A percentile compares a stretch with the other conserved stretches of the same genome.
These are phyloP conservation scores for Colletotrichum sp. DNA, from an alignment of 2,329 filamentous ascomycete species.

Conservation along the genomic window DNA sequence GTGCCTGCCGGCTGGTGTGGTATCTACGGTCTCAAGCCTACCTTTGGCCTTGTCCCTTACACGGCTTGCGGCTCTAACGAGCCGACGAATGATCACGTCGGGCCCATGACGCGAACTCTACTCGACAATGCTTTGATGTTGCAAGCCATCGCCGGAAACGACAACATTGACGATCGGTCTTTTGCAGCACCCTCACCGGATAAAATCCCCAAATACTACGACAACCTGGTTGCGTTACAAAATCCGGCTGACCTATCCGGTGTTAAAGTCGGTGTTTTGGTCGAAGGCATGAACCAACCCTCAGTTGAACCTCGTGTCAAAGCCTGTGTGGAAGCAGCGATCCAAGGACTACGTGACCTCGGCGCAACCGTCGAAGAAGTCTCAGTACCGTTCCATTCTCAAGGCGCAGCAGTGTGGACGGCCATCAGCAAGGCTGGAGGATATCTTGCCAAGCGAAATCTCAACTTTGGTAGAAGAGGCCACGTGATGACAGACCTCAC, in stretches of 20 bases:
- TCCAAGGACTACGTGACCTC: slow-evolving; percentile 37
- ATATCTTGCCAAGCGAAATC: slow-evolving; percentile 1
- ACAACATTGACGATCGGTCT: slow-evolving; percentile 36
- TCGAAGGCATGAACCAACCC: neutral
- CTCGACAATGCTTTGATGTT: slow-evolving; percentile 44
- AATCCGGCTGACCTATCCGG: neutral
- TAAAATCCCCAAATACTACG: neutral
- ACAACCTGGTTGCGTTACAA: neutral
- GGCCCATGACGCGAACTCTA: slow-evolving; percentile 44
- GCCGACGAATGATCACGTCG: slow-evolving; percentile 49
- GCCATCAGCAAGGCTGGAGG: slow-evolving; percentile 20
- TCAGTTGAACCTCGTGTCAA: slow-evolving; percentile 7
- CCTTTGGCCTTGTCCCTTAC: slow-evolving; percentile 47
- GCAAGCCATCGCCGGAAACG: slow-evolving; percentile 46
- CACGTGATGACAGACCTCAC: slow-evolving; percentile 32
- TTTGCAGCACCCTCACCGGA: neutral
- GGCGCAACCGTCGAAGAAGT: slow-evolving; percentile 50
- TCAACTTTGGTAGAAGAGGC: neutral
- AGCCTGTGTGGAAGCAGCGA: slow-evolving; percentile 39
- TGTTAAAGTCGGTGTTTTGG: slow-evolving; percentile 33
- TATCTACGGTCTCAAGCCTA: slow-evolving; percentile 42
- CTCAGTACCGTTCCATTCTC: slow-evolving; percentile 51
- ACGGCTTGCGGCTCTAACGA: slow-evolving; percentile 43
- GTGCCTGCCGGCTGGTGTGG: slow-evolving; percentile 34
- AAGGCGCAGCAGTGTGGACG: slow-evolving; percentile 55